A percentile compares a stretch with the other conserved stretches of the same genome.
Conservation (phyloP, 169 alveolate species). For the Perkinsus marinus region DNA sequence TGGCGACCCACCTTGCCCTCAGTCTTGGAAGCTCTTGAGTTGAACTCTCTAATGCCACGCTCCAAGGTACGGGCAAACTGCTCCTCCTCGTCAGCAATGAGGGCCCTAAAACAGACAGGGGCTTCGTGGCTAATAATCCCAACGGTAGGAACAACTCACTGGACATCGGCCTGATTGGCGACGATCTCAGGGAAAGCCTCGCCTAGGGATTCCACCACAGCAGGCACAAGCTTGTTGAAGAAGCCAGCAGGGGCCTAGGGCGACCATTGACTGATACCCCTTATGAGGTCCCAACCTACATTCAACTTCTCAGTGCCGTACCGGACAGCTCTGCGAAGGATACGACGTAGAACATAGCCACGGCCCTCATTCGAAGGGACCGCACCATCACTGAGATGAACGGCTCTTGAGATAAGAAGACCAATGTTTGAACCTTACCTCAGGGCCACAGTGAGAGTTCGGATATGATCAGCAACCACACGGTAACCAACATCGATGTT, state of each 20-base stretch:
- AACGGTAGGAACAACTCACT: constrained; percentile 5
- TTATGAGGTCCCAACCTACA: constrained; percentile 6
- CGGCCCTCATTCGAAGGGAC: constrained; percentile 76
- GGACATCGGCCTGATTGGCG: constrained; percentile 50
- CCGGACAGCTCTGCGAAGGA: constrained; percentile 74
- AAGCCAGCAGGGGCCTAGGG: constrained; percentile 47
- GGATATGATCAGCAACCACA: constrained; percentile 79
- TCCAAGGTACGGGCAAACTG: constrained; percentile 64
- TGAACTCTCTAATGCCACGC: constrained; percentile 58
- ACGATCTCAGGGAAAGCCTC: constrained; percentile 59
- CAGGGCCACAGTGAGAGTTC: constrained; percentile 72
- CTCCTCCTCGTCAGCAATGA: constrained; percentile 62
- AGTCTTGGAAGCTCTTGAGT: constrained; percentile 9
- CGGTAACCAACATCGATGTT: constrained; percentile 78
- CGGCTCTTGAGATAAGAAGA: neutral
- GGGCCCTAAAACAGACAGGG: neutral
- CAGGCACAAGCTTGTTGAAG: constrained; percentile 62
- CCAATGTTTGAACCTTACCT: neutral
- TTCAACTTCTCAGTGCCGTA: constrained; percentile 58
- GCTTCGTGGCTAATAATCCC: neutral
- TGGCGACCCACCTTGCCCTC: neutral
- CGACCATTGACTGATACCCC: constrained; percentile 19
- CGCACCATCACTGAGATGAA: constrained; percentile 61
- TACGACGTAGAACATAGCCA: constrained; percentile 76
- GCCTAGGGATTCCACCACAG: constrained; percentile 59